Conservation (phyloP, 1,284 basidiomycete species). For the Fomitopsis betulina region DNA sequence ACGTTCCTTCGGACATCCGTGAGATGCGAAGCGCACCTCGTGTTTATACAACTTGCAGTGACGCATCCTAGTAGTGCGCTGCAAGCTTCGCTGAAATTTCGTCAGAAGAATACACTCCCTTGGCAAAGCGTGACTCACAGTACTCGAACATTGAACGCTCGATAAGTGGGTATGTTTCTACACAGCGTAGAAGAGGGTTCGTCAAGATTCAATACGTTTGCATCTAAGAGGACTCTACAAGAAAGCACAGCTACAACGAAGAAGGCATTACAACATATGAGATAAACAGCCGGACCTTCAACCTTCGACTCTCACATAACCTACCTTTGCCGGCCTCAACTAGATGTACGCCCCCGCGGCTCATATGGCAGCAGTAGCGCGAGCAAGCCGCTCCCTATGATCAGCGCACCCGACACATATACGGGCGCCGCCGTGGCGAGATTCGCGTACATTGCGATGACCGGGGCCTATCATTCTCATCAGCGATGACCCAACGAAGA, state of each 20-base stretch:
- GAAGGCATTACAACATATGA: conserved; percentile 1
- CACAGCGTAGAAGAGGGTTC: neutral
- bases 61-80: neutral
- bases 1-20: neutral
- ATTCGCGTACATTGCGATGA: conserved; percentile 70
- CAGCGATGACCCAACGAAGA: neutral
- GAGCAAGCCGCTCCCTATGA: conserved; percentile 60
- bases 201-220: neutral
- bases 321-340: conserved; percentile 15
- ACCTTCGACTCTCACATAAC: neutral
- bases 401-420: conserved; percentile 70
- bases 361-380: conserved; percentile 76
- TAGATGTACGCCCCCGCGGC: conserved; percentile 63
- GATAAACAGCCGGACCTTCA: neutral
- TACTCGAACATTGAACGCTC: too few relatives aligned
- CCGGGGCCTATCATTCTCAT: conserved; percentile 46
- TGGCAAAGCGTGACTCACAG: too few relatives aligned
- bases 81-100: too few relatives aligned
- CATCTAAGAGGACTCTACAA: neutral
- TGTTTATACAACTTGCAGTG: neutral
- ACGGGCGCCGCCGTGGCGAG: conserved; percentile 66
- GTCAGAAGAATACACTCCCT: too few relatives aligned
- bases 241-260: conserved; percentile 27
- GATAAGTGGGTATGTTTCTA: too few relatives aligned
- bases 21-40: neutral